Evolutionary conservation across 108 stramenopile species (phyloP).

Genomic region (Nannochloropsis salina): DNA sequence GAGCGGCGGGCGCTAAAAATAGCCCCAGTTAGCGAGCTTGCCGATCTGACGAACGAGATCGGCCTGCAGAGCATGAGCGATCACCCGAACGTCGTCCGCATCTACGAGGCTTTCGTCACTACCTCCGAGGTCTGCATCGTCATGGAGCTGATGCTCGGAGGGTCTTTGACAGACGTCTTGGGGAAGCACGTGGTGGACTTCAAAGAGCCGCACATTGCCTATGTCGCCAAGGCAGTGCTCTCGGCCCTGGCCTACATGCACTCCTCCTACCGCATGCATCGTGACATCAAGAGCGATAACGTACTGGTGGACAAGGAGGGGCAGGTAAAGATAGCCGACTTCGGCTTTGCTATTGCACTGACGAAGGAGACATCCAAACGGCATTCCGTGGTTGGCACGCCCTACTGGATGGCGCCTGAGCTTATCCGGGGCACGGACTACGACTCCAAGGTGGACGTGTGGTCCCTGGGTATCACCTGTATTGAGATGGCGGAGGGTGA

Average conservation of each 20-base stretch:
- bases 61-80: conserved; percentile 58
- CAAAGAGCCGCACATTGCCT: conserved; percentile 58
- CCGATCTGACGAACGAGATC: conserved; percentile 59
- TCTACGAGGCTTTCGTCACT: conserved; percentile 56
- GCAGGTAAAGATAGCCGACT: conserved; percentile 63
- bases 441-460: conserved; percentile 62
- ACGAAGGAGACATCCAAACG: conserved; percentile 57
- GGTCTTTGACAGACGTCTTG: conserved; percentile 55
- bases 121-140: conserved; percentile 57
- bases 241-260: conserved; percentile 60
- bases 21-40: conserved; percentile 56
- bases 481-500: conserved; percentile 65
- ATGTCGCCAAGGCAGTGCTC: conserved; percentile 55
- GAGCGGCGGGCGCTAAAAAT: conserved; percentile 59
- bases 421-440: conserved; percentile 55
- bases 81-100: conserved; percentile 60
- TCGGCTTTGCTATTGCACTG: conserved; percentile 61
- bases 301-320: conserved; percentile 55
- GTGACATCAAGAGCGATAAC: conserved; percentile 66
- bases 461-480: conserved; percentile 62
- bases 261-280: conserved; percentile 57
- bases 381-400: conserved; percentile 62
- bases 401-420: conserved; percentile 68
- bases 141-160: conserved; percentile 60
- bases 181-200: conserved; percentile 53